A percentile compares a stretch with the other conserved stretches of the same genome.
Conservation (phyloP, 2,329 filamentous ascomycete genomes). For the Penicillium sp. region DNA sequence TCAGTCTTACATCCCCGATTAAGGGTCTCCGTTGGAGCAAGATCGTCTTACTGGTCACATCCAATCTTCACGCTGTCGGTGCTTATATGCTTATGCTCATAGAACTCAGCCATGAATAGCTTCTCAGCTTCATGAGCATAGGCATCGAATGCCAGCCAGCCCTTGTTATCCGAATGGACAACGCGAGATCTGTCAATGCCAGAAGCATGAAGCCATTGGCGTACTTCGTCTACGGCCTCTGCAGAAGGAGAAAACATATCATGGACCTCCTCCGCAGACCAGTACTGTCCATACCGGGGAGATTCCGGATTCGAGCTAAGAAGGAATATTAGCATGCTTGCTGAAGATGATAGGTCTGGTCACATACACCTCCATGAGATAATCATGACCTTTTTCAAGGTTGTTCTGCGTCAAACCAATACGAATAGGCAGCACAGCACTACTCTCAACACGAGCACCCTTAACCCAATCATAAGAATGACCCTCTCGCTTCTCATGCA, state of each 20-base stretch:
- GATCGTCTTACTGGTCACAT: slow-evolving; percentile 35
- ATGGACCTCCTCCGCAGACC: slow-evolving; percentile 41
- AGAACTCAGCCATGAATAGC: slow-evolving; percentile 51
- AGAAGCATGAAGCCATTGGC: slow-evolving; percentile 50
- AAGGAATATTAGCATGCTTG: slow-evolving; percentile 1
- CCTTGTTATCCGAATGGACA: slow-evolving; percentile 47
- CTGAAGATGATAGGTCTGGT: neutral
- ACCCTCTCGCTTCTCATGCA: slow-evolving; percentile 41
- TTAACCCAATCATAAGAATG: slow-evolving; percentile 37
- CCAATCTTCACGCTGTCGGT: slow-evolving; percentile 28
- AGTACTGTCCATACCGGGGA: slow-evolving; percentile 41
- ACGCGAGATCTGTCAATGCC: slow-evolving; percentile 50
- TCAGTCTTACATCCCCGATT: neutral
- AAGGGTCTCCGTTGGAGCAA: neutral
- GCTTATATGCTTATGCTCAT: slow-evolving; percentile 45
- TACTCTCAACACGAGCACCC: slow-evolving; percentile 32
- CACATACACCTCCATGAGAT: slow-evolving; percentile 41
- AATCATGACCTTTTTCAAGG: slow-evolving; percentile 42
- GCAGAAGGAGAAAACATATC: slow-evolving; percentile 40
- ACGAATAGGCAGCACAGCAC: slow-evolving; percentile 42
- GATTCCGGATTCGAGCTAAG: slow-evolving; percentile 40
- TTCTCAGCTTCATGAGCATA: slow-evolving; percentile 51
- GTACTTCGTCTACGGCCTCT: slow-evolving; percentile 49
- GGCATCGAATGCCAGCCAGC: slow-evolving; percentile 54
- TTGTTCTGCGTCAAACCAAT: slow-evolving; percentile 46